Evolutionary conservation across 2,329 filamentous ascomycete genomes (phyloP), one percentile per base, ranked within the genome.

Genomic region (Taxawa tesnikishii): DNA sequence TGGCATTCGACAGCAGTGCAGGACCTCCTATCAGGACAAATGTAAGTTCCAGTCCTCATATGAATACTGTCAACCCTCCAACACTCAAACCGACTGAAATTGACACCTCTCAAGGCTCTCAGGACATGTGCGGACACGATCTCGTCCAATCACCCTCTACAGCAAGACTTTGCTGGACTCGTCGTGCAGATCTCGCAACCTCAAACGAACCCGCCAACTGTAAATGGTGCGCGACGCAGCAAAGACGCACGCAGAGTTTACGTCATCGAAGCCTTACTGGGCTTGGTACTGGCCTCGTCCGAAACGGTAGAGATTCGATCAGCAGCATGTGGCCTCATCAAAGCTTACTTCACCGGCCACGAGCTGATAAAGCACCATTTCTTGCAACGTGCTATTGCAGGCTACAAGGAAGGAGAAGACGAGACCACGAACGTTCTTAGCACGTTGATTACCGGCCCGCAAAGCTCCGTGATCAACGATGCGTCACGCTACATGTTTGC

Each of bases 401-500:
- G 88, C 0, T 83, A 94, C 53, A 63, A 68, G 31, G 76, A 76
- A 25, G 82, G 79, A 1, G 69, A 75, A 27, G 79, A 93, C 48
- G 82, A 90, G 48, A 80, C 82, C 4, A 45, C 49, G 3, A 98
- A 98, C 53, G 81, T 93, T 9, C 59, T 98, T 38, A 85, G 80
- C 8, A 84, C 85, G 4, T 61, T 98, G 14, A 65, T 96, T 25
- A 71, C 74, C 16, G 73, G 80, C 3, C 64, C 73, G 2, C 66
- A 73, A 26, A 67, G 67, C 12, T 64, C 73, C 26, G 60, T 69
- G n/a, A 66, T 71, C 12, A 66, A 67, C 23, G 90, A 98, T 50
- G 83, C 87, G 0, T 94, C 94, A 53, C 75, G 83, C 28, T 70
- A 76, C 38, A 94, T 88, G 81, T 88, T 96, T 54, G 87, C 90